Evolutionary conservation across 2,329 filamentous ascomycete genomes (phyloP).

Genomic region (Sporothrix phasma): DNA sequence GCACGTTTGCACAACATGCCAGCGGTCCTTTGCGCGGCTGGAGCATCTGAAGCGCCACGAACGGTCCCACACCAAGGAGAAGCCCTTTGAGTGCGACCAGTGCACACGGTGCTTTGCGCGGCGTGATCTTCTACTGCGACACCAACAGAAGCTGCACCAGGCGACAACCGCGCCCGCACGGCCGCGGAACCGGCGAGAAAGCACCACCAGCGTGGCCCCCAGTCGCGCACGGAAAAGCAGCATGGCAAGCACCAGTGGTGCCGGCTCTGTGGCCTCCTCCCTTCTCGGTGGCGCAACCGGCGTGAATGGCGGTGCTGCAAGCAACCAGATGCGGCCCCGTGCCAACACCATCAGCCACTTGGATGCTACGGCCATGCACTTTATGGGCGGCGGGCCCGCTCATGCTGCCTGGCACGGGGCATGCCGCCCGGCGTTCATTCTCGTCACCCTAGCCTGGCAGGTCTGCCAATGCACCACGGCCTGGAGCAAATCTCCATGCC

Average conservation of each 20-base stretch:
- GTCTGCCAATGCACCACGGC: constrained; percentile 49
- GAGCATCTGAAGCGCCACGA: constrained; percentile 97
- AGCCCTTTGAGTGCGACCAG: constrained; percentile 94
- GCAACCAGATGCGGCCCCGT: constrained; percentile 64
- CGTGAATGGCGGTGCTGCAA: constrained; percentile 31
- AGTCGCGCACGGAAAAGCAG: constrained; percentile 88
- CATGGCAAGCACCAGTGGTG: constrained; percentile 49
- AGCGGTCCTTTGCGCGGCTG: constrained; percentile 83
- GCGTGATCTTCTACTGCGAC: constrained; percentile 79
- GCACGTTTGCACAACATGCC: constrained; percentile 85
- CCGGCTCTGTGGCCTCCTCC: constrained; percentile 30
- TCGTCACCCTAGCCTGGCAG: constrained; percentile 66
- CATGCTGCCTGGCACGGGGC: constrained; percentile 42
- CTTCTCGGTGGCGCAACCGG: background rate
- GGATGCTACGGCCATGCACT: constrained; percentile 64
- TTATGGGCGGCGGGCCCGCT: constrained; percentile 47
- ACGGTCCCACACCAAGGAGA: constrained; percentile 96
- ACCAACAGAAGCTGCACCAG: constrained; percentile 98
- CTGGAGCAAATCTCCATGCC: constrained; percentile 36
- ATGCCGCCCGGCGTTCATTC: constrained; percentile 45
- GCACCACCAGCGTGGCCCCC: constrained; percentile 61
- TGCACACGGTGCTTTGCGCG: constrained; percentile 92
- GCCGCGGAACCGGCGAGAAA: constrained; percentile 82
- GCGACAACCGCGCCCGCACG: constrained; percentile 79
- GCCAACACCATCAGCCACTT: constrained; percentile 96